Base-by-base conservation (phyloP, 2,329 filamentous ascomycete genomes). In the Fusarium palustre region DNA sequence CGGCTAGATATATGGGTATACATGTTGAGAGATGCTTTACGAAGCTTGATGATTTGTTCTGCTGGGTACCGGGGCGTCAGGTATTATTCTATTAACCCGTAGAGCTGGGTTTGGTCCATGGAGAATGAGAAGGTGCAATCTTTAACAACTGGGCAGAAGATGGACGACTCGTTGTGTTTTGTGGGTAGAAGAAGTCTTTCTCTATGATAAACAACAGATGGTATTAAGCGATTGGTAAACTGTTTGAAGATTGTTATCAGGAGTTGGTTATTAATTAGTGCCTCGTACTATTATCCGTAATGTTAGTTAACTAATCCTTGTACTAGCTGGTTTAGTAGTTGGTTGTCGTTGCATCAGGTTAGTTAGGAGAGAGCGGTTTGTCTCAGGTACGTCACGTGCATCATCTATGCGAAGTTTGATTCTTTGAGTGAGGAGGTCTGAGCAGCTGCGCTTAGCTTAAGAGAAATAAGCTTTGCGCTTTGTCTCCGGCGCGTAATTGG, bases 301-400 rank as follows among this genome's bases (percentile, higher is more conserved):
- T 39, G 11, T 39, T 13, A 52, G n/a, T 39, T 20, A 36, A 7
- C 25, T 34, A 38, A 52, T 52, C 48, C 34, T 20, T 52, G 48
- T 41, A 52, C 18, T 39, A 34, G 3, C 11, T 12, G 5, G 15
- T 33, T 22, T 22, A 6, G 12, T 15, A 9, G 33, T 25, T 52
- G 18, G n/a, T 47, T 31, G 34, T 48, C 10, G 50, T 50, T 63
- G 55, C 55, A 63, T 58, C 31, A 33, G 15, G 30, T 31, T 24
- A 24, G 50, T n/a, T n/a, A n/a, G n/a, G 50, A 24, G 31, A 47
- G 25, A 52, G 55, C 52, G 24, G 25, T 45, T 65, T 65, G 62
- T 65, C 62, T 65, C 59, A 64, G 36, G 53, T 64, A 20, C 42
- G 57, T 65, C 62, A 66, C 62, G 62, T 66, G 62, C 54, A 24